These are phyloP conservation scores for Hanseniaspora vineae DNA, from an alignment of 805 yeast species.

Conservation along the genomic window DNA sequence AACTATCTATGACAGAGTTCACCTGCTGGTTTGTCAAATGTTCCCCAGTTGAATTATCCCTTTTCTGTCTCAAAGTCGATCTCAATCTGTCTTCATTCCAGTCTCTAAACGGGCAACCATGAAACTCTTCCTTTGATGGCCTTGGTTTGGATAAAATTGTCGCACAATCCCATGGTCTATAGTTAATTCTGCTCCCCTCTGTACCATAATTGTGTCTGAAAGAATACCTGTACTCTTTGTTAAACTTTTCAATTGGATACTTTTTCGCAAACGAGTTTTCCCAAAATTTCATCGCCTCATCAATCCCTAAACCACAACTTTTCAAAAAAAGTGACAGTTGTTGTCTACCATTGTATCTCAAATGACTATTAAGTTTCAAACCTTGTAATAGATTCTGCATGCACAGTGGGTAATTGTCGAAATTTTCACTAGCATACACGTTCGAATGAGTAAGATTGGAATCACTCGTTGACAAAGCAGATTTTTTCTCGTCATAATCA, in stretches of 20 bases:
- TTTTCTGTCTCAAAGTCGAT: conserved; percentile 30
- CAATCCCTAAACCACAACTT: conserved; percentile 78
- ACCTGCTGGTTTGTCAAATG: conserved; percentile 34
- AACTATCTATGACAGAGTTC: conserved; percentile 52
- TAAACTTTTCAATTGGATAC: conserved; percentile 59
- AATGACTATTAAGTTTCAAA: conserved; percentile 51
- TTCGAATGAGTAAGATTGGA: conserved; percentile 48
- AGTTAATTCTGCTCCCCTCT: conserved; percentile 80
- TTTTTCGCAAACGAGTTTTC: conserved; percentile 50
- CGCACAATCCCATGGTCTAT: conserved; percentile 76
- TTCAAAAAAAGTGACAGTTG: conserved; percentile 77
- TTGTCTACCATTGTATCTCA: conserved; percentile 72
- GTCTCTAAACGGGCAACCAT: conserved; percentile 91
- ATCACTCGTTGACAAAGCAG: conserved; percentile 20
- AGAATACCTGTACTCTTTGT: conserved; percentile 80
- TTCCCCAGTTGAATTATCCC: conserved; percentile 54
- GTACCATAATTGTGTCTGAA: conserved; percentile 83
- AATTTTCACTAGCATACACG: conserved; percentile 40
- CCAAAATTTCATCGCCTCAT: conserved; percentile 86
- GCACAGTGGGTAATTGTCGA: conserved; percentile 72
- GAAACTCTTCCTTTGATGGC: conserved; percentile 56
- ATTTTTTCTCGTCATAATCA: conserved; percentile 30
- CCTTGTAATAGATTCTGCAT: conserved; percentile 53
- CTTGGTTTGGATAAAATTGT: conserved; percentile 61
- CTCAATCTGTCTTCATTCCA: conserved; percentile 51